Percentiles rank a stretch among this genome's conserved stretches.
Evolutionary conservation across 768 basidiomycete genomes (phyloP).

Genomic region (Mycena latifolia): DNA sequence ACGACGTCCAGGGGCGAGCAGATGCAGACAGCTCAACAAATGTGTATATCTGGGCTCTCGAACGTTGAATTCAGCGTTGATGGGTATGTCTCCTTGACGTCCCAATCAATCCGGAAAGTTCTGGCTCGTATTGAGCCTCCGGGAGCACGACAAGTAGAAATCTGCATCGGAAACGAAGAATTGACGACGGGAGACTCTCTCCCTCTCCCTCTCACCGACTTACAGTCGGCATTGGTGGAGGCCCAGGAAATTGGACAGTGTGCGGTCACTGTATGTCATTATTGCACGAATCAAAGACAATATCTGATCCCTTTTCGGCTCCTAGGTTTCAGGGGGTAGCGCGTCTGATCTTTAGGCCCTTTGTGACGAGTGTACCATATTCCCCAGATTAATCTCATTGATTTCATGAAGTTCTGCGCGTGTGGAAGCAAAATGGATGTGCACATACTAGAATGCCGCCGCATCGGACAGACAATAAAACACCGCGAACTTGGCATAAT

Average conservation of each 20-base stretch:
- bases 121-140: slow-evolving; percentile 6
- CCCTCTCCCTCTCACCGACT: not conserved
- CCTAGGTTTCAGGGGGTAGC: no score
- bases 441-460: no score
- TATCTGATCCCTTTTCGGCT: no score
- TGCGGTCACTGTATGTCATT: not conserved
- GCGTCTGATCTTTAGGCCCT: no score
- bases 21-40: no score
- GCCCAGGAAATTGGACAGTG: not conserved
- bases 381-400: no score
- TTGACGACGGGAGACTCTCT: not conserved
- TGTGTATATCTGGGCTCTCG: slow-evolving; percentile 3
- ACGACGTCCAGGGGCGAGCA: not conserved
- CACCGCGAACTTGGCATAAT: no score
- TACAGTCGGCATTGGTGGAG: not conserved
- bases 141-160: not conserved
- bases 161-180: not conserved
- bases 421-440: no score
- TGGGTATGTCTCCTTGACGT: not conserved
- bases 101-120: not conserved
- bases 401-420: no score
- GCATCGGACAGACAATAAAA: no score
- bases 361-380: no score
- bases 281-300: no score
- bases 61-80: slow-evolving; percentile 2